These are phyloP conservation scores for Trichophaea hybrida DNA, from an alignment of 2,329 filamentous ascomycete genomes.

Conservation along the genomic window DNA sequence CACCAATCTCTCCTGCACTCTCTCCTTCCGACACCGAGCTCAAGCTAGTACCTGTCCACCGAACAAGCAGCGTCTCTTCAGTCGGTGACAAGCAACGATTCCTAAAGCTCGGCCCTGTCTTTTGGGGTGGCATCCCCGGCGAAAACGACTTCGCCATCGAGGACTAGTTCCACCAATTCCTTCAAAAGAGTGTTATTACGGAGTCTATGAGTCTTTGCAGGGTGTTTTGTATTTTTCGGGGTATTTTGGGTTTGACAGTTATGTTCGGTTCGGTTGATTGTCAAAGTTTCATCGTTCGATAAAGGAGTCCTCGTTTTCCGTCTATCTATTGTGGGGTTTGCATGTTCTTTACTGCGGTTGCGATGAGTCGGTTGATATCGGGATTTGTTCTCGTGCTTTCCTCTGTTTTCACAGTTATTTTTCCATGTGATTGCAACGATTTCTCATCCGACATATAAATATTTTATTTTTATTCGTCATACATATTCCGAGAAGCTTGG, in stretches of 20 bases:
- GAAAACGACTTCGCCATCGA: constrained; percentile 39
- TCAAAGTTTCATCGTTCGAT: background rate
- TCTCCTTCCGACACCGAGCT: constrained; percentile 30
- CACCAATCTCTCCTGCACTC: constrained; percentile 12
- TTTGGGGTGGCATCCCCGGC: constrained; percentile 46
- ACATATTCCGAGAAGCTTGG: background rate
- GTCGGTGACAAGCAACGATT: constrained; percentile 37
- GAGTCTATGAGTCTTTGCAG: too few species aligned
- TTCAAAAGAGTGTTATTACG: too few species aligned
- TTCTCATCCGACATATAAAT: background rate
- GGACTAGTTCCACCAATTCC: constrained; percentile 20
- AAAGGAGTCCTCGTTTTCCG: background rate
- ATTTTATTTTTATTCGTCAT: background rate
- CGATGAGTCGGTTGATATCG: background rate
- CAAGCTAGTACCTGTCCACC: constrained; percentile 30
- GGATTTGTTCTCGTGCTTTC: background rate
- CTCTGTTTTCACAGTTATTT: background rate
- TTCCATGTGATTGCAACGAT: background rate
- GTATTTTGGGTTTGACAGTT: background rate
- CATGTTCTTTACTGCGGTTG: too few species aligned
- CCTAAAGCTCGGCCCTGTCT: constrained; percentile 50
- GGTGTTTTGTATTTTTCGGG: background rate
- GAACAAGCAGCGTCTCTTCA: constrained; percentile 43
- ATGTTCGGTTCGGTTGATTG: background rate
- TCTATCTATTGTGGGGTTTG: too few species aligned